These are phyloP conservation scores for Echria macrotheca DNA, from an alignment of 495 filamentous ascomycete species.

Conservation along the genomic window DNA sequence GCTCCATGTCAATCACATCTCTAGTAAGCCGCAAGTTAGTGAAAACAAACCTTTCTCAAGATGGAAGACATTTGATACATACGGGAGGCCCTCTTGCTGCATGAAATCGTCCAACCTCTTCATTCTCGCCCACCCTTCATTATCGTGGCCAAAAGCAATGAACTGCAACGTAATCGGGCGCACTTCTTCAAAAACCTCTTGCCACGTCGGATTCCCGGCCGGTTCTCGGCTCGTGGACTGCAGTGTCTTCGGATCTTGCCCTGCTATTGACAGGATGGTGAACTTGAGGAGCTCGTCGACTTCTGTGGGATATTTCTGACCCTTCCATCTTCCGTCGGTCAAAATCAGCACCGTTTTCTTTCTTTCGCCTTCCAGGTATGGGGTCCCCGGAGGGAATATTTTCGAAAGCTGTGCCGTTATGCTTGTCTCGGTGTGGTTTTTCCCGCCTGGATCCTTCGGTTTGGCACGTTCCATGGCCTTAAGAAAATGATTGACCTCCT, in stretches of 20 bases:
- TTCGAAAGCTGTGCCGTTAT: background rate
- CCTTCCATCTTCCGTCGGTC: conserved; percentile 30
- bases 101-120: conserved; percentile 27
- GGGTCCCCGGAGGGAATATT: background rate
- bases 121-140: conserved; percentile 20
- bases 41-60: background rate
- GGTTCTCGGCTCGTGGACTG: background rate
- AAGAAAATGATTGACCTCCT: conserved; percentile 1
- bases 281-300: conserved; percentile 12
- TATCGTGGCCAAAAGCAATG: conserved; percentile 28
- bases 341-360: conserved; percentile 26
- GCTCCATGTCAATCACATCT: conserved; percentile 34
- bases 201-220: background rate
- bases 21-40: background rate
- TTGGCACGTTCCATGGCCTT: background rate
- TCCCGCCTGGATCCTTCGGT: background rate
- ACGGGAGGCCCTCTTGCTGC: conserved; percentile 9
- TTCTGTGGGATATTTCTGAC: conserved; percentile 4
- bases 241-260: conserved; percentile 9
- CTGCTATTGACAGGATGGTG: background rate
- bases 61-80: conserved; percentile 3
- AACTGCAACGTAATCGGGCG: conserved; percentile 30
- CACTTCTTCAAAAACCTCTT: conserved; percentile 7
- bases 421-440: background rate
- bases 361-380: background rate